These are phyloP conservation scores for Gymnopus androsaceus DNA, from an alignment of 1,284 basidiomycete species.

Conservation along the genomic window DNA sequence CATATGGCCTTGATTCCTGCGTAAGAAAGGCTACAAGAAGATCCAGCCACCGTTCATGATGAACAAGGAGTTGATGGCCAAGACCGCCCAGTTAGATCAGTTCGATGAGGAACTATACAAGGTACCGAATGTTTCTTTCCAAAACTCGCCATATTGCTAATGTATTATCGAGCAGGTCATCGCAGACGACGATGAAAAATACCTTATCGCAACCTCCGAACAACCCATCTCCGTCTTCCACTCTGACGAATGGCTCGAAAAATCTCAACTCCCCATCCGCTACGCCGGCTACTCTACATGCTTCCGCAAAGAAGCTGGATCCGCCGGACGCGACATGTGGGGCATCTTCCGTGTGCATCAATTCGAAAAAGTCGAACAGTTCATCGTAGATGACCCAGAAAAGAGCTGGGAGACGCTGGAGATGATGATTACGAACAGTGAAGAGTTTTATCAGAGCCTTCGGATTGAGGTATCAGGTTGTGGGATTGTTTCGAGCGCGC, in stretches of 20 bases:
- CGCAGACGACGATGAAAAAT: conserved; percentile 94
- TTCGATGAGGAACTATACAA: conserved; percentile 99
- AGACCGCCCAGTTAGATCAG: conserved; percentile 96
- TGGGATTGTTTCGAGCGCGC: conserved; percentile 94
- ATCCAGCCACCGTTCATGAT: conserved; percentile 98
- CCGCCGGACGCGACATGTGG: conserved; percentile 98
- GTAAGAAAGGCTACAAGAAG: conserved; percentile 86
- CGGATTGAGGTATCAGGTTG: conserved; percentile 89
- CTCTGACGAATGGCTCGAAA: conserved; percentile 96
- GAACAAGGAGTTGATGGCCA: conserved; percentile 96
- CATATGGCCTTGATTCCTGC: conserved; percentile 91
- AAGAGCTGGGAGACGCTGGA: conserved; percentile 96
- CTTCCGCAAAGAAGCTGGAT: conserved; percentile 98
- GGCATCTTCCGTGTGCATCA: conserved; percentile 99
- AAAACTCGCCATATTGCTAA: background rate
- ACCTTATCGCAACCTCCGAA: conserved; percentile 98
- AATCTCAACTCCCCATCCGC: conserved; percentile 86
- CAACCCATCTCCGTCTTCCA: conserved; percentile 97
- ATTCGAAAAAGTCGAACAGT: conserved; percentile 99
- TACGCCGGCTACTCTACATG: conserved; percentile 92
- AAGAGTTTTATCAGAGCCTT: conserved; percentile 95
- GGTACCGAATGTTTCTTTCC: conserved; percentile 39
- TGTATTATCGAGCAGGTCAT: conserved; percentile 58
- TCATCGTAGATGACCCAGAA: conserved; percentile 92
- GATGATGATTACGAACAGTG: conserved; percentile 85